Base-by-base conservation (phyloP, 2,329 filamentous ascomycete species). In the Hirsutella minnesotensis region DNA sequence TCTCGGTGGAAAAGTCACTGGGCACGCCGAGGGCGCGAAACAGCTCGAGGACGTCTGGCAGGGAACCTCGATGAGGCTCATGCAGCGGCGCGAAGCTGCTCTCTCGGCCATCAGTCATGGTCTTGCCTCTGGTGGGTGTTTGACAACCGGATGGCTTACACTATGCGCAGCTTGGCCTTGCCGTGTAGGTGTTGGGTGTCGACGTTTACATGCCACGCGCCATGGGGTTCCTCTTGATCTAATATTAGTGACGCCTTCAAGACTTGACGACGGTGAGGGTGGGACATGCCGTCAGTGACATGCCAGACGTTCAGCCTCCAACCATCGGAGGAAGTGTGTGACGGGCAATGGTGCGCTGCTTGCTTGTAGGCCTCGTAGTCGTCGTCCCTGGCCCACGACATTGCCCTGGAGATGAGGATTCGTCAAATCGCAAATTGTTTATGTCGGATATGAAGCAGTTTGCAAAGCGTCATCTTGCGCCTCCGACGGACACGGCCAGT, bases 1-100 rank as follows among this genome's bases (percentile, higher is more conserved):
- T 53, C 44, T 63, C 61, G 3, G 43, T 47, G 19, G 52, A 48
- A 41, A 63, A 63, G 36, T 57, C 55, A 9, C 48, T 45, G 1
- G 60, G 60, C 27, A 63, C 49, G 34, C 50, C 42, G 29, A 61
- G 54, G 13, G 51, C 49, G 24, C 43, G 49, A 40, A 61, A 60
- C 13, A 61, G 49, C 5, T 59, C 56, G 9, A 56, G 38, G 18
- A 47, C 51, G 19, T 53, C 44, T 1, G 47, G 43, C 33, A 52
- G 49, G 3, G 49, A 50, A 27, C 52, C 49, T 43, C 46, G 43
- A 15, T 48, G 49, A 21, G 57, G 54, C 2, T 50, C 42, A 30
- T 59, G 53, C 2, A 58, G 43, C 3, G 58, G 58, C 2, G 57
- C 53, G 41, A 61, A 59, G 0, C 54, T 60, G 50, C 21, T 22